A percentile compares a stretch with the other conserved stretches of the same genome.
Conservation (phyloP, 768 basidiomycete genomes). For the Mycena capillaripes region DNA sequence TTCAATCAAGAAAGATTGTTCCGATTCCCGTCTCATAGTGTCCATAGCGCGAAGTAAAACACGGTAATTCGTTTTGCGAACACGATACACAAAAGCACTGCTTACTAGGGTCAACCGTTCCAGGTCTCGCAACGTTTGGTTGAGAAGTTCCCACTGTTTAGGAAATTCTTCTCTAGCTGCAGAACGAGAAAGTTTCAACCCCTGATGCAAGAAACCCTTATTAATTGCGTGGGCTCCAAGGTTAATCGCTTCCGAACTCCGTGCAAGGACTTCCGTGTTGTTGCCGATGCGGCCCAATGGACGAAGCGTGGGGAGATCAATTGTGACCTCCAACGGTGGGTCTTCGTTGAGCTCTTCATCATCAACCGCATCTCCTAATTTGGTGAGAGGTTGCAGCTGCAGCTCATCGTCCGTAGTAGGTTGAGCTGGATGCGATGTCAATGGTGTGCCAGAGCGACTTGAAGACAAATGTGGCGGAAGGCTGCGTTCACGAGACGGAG, state of each 20-base stretch:
- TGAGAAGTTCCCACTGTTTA: neutral
- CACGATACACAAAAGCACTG: neutral
- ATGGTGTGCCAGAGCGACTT: neutral
- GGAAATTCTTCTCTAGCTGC: neutral
- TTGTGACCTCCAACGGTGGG: neutral
- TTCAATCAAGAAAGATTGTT: neutral
- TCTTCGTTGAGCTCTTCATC: neutral
- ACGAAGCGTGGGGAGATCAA: neutral
- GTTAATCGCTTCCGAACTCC: neutral
- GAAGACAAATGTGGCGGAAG: neutral
- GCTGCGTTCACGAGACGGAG: neutral
- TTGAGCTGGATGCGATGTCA: neutral
- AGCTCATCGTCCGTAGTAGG: neutral
- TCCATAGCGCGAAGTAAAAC: neutral
- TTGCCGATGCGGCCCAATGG: neutral
- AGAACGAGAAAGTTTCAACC: neutral
- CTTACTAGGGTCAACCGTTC: neutral
- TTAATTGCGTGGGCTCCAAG: neutral
- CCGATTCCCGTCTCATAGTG: neutral
- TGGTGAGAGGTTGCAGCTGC: neutral
- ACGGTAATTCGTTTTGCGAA: neutral
- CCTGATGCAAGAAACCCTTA: neutral
- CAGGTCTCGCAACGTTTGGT: neutral
- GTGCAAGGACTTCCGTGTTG: neutral
- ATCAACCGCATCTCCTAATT: neutral